Evolutionary conservation across 2,329 filamentous ascomycete genomes (phyloP).

Genomic region (Beauveria medogensis): DNA sequence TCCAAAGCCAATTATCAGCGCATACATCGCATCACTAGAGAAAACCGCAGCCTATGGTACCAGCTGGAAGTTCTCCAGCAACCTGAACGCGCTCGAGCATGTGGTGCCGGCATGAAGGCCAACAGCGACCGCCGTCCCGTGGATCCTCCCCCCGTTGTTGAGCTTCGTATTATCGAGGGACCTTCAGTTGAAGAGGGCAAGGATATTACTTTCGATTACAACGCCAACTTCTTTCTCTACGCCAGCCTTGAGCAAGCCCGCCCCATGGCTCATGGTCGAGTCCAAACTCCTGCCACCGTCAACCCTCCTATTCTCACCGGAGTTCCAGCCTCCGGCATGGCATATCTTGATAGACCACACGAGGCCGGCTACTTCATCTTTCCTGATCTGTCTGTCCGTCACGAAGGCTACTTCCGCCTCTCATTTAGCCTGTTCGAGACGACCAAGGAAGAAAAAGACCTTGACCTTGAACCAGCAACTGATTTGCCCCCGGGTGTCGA

Average conservation of each 20-base stretch:
- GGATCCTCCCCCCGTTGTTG: constrained; percentile 89
- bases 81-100: constrained; percentile 87
- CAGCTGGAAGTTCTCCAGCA: constrained; percentile 82
- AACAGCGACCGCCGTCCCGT: constrained; percentile 74
- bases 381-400: constrained; percentile 88
- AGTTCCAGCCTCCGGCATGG: constrained; percentile 90
- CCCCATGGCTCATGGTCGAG: constrained; percentile 71
- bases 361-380: constrained; percentile 92
- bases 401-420: constrained; percentile 88
- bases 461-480: constrained; percentile 47
- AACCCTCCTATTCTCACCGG: constrained; percentile 83
- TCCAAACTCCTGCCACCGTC: constrained; percentile 57
- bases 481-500: constrained; percentile 54
- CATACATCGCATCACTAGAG: constrained; percentile 49
- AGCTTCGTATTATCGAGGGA: constrained; percentile 77
- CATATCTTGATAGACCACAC: constrained; percentile 80
- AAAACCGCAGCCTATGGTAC: constrained; percentile 73
- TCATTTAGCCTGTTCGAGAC: constrained; percentile 92
- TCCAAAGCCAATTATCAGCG: constrained; percentile 37
- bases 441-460: constrained; percentile 75
- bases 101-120: constrained; percentile 81
- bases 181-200: constrained; percentile 49
- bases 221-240: constrained; percentile 96
- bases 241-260: constrained; percentile 84
- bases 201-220: constrained; percentile 83